A percentile compares a stretch with the other conserved stretches of the same genome.
Evolutionary conservation across 208 protist species (phyloP).

Genomic region (Crithidia thermophila): DNA sequence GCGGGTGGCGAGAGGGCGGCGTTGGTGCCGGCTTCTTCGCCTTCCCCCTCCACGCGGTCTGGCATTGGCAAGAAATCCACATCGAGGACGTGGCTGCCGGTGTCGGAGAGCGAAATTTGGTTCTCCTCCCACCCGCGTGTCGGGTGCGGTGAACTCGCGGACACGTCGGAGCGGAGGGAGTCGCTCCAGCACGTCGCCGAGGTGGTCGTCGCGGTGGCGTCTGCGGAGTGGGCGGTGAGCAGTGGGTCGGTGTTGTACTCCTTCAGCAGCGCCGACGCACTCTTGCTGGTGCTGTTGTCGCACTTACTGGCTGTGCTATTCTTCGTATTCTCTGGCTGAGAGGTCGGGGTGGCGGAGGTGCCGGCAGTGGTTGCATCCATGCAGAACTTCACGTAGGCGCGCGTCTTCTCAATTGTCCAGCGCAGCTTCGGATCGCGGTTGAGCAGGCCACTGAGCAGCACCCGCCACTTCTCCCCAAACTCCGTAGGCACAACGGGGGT

Average conservation of each 20-base stretch:
- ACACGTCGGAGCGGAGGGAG: too few relatives aligned
- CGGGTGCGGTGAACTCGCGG: neutral
- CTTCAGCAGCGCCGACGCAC: too few relatives aligned
- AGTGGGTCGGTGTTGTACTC: too few relatives aligned
- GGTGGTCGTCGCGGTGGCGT: too few relatives aligned
- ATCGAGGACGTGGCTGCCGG: neutral
- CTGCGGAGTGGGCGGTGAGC: too few relatives aligned
- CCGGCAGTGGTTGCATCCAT: neutral
- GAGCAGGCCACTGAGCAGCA: conserved; percentile 78
- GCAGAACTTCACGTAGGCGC: conserved; percentile 22
- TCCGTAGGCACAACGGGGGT: conserved; percentile 42
- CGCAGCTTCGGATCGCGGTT: conserved; percentile 67
- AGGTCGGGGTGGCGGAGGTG: neutral
- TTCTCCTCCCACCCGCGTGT: neutral
- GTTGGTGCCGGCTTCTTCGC: neutral
- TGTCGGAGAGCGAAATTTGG: neutral
- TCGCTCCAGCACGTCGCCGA: too few relatives aligned
- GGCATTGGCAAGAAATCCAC: conserved; percentile 12
- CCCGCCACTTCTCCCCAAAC: conserved; percentile 39
- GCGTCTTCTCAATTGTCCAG: conserved; percentile 40
- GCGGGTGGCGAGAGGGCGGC: neutral
- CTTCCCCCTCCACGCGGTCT: neutral
- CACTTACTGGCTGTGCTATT: too few relatives aligned
- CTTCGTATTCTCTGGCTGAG: too few relatives aligned
- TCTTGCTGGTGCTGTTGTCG: neutral